phyloP scores from a whole-genome alignment of 1,284 basidiomycete species.

The Sporisorium iseilematis-ciliati region DNA sequence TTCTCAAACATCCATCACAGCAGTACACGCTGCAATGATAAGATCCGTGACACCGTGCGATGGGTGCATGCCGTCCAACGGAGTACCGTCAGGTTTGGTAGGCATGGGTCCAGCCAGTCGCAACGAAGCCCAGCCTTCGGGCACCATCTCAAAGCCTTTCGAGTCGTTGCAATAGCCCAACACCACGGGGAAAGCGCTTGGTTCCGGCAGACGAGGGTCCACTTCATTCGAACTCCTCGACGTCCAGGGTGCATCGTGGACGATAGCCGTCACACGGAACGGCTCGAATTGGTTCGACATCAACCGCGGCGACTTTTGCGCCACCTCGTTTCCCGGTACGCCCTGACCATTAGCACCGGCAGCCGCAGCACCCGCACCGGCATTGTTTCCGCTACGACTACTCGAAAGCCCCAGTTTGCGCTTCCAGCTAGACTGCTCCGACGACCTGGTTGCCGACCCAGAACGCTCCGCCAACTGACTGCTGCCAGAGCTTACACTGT shows the following conservation, averaged over 20 bases:
- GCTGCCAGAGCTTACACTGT: slow-evolving; percentile 30
- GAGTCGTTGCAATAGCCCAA: slow-evolving; percentile 52
- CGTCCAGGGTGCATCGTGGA: slow-evolving; percentile 45
- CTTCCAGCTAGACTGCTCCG: slow-evolving; percentile 39
- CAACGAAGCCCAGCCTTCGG: slow-evolving; percentile 54
- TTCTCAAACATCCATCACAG: slow-evolving; percentile 55
- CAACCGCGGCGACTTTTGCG: slow-evolving; percentile 10
- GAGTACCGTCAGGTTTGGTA: slow-evolving; percentile 13
- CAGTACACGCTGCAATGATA: slow-evolving; percentile 49
- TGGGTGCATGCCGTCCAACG: slow-evolving; percentile 31
- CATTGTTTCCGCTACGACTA: not conserved
- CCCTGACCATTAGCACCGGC: not conserved
- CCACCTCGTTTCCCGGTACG: not conserved
- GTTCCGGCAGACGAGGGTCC: slow-evolving; percentile 42
- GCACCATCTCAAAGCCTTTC: slow-evolving; percentile 48
- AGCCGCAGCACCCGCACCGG: not conserved
- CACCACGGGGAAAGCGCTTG: slow-evolving; percentile 54
- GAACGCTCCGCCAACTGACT: slow-evolving; percentile 11
- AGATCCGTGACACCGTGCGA: slow-evolving; percentile 48
- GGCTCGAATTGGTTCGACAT: slow-evolving; percentile 12
- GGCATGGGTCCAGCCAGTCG: slow-evolving; percentile 22
- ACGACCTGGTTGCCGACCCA: slow-evolving; percentile 8
- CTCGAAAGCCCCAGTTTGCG: slow-evolving; percentile 39
- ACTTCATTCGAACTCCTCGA: slow-evolving; percentile 2
- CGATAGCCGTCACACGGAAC: slow-evolving; percentile 51